Conservation (phyloP, 148 eudicot genomes). For the Rhododendron simsii region DNA sequence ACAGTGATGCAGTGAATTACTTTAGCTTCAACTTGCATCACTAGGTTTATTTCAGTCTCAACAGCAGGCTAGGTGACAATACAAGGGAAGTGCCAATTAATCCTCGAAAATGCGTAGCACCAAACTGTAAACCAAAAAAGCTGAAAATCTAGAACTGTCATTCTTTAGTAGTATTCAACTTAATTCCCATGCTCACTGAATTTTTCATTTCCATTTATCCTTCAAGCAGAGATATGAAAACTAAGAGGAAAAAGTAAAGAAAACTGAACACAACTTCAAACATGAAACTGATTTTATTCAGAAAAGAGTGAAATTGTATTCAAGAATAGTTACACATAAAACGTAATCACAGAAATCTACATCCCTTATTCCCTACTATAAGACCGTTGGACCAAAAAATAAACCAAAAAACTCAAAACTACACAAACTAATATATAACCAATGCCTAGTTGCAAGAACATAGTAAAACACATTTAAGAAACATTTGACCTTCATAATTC, state of each 20-base stretch:
- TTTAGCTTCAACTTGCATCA: neutral
- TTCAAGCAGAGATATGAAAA: neutral
- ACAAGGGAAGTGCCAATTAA: neutral
- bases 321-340: neutral
- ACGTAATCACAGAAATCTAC: conserved; percentile 3
- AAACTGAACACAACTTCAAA: neutral
- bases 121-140: neutral
- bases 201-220: neutral
- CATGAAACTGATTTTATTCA: neutral
- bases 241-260: neutral
- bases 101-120: neutral
- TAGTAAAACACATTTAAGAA: neutral
- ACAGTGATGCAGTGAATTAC: neutral
- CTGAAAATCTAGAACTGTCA: neutral
- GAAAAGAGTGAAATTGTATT: neutral
- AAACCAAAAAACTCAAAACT: neutral
- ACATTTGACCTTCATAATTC: conserved; percentile 8
- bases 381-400: neutral
- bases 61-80: neutral
- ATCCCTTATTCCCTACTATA: conserved; percentile 9
- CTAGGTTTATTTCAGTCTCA: neutral
- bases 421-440: conserved; percentile 7
- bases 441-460: conserved; percentile 6
- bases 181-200: neutral
- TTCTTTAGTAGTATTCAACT: neutral